Percentiles rank a stretch among this genome's conserved stretches.
Conservation (phyloP, 192 early-diverging fungal species). For the Diversispora epigaea region DNA sequence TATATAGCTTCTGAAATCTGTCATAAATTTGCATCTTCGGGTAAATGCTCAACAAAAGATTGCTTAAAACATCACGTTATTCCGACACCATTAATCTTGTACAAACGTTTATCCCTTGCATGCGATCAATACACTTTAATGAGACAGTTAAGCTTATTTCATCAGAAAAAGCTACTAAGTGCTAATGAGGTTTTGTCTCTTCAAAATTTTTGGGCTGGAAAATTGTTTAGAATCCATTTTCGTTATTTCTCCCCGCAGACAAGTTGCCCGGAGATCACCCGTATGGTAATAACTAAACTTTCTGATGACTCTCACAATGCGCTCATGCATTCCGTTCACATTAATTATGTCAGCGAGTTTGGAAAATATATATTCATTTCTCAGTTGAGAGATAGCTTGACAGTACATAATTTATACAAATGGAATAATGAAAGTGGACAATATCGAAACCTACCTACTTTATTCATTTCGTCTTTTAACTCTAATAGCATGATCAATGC, state of each 20-base stretch:
- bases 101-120: neutral
- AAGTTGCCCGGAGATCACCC: slow-evolving; percentile 21
- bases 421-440: neutral
- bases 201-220: slow-evolving; percentile 24
- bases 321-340: neutral
- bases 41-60: neutral
- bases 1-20: slow-evolving; percentile 14
- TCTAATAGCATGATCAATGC: neutral
- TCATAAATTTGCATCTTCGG: neutral
- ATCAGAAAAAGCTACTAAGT: neutral
- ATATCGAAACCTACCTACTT: slow-evolving; percentile 12
- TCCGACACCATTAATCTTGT: slow-evolving; percentile 12
- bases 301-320: too few species aligned
- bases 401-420: too few species aligned
- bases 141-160: neutral
- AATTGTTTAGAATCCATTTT: slow-evolving; percentile 12
- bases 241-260: slow-evolving; percentile 21
- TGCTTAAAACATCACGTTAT: slow-evolving; percentile 2
- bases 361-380: too few species aligned
- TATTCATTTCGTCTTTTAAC: neutral
- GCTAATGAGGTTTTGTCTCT: neutral
- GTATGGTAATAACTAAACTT: neutral
- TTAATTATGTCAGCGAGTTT: neutral
- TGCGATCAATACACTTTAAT: slow-evolving; percentile 12
- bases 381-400: too few species aligned